Conservation (phyloP, 306 rosid species). For the Neltuma alba region DNA sequence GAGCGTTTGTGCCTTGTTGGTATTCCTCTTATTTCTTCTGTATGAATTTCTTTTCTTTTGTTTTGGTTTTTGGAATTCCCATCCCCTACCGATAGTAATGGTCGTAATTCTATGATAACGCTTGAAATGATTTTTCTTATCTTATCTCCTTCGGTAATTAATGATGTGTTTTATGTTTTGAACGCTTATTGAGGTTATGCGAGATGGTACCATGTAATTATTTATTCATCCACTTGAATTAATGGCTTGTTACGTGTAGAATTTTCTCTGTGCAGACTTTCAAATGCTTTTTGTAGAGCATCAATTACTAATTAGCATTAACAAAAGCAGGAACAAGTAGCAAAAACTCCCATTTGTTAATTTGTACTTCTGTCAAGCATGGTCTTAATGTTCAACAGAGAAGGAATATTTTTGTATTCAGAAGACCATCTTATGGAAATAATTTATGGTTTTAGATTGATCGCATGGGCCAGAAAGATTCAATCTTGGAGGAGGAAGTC, state of each 20-base stretch:
- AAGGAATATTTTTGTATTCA: not conserved
- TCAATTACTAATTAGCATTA: constrained; percentile 3
- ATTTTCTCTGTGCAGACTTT: not conserved
- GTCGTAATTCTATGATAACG: not conserved
- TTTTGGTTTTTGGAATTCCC: constrained; percentile 18
- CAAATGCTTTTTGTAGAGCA: constrained; percentile 4
- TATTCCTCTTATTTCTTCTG: constrained; percentile 34
- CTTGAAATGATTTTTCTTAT: not conserved
- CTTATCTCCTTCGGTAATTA: constrained; percentile 8
- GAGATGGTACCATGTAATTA: not conserved
- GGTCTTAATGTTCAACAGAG: not conserved
- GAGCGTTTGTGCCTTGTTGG: constrained; percentile 92
- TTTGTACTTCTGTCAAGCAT: constrained; percentile 14
- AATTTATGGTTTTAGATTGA: constrained; percentile 62
- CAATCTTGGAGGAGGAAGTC: constrained; percentile 77
- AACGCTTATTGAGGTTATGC: constrained; percentile 13
- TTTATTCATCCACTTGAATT: constrained; percentile 15
- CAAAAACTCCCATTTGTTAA: not conserved
- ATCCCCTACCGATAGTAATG: not conserved
- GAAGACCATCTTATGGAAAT: not conserved
- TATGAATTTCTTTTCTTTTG: not conserved
- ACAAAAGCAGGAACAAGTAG: not conserved
- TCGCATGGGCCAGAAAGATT: constrained; percentile 79
- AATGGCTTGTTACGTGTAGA: constrained; percentile 5
- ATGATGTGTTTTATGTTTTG: constrained; percentile 2